Conservation (phyloP, 2,329 filamentous ascomycete species). For the Colletotrichum incanum region DNA sequence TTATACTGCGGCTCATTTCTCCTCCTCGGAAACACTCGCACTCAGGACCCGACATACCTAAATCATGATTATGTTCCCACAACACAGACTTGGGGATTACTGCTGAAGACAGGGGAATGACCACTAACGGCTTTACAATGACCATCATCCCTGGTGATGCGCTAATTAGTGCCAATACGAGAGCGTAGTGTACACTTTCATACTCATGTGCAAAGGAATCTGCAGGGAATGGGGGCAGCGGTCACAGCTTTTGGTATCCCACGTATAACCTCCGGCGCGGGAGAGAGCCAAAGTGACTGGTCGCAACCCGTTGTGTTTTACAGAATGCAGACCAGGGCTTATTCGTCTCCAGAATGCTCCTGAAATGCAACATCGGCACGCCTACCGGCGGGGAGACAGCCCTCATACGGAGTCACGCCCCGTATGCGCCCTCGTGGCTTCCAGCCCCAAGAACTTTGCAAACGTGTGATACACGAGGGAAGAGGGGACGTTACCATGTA, state of each 20-base stretch:
- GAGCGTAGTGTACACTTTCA: background rate
- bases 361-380: conserved; percentile 31
- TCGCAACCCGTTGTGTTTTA: conserved; percentile 26
- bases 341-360: conserved; percentile 20
- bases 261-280: background rate
- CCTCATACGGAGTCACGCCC: conserved; percentile 4
- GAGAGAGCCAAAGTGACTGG: background rate
- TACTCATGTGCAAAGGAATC: background rate
- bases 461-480: background rate
- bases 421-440: conserved; percentile 21
- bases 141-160: conserved; percentile 24
- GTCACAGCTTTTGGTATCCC: conserved; percentile 11
- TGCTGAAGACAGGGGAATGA: background rate
- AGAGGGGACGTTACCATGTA: background rate
- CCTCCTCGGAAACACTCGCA: background rate
- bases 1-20: conserved; percentile 20
- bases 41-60: background rate
- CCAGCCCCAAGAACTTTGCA: background rate
- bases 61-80: background rate
- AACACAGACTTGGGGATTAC: background rate
- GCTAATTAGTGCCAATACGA: conserved; percentile 34
- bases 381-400: background rate
- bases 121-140: background rate
- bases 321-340: conserved; percentile 11
- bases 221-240: background rate